Percentiles rank a stretch among this genome's conserved stretches.
Evolutionary conservation across 495 filamentous ascomycete species (phyloP).

Genomic region (Talaromyces wortmannii): DNA sequence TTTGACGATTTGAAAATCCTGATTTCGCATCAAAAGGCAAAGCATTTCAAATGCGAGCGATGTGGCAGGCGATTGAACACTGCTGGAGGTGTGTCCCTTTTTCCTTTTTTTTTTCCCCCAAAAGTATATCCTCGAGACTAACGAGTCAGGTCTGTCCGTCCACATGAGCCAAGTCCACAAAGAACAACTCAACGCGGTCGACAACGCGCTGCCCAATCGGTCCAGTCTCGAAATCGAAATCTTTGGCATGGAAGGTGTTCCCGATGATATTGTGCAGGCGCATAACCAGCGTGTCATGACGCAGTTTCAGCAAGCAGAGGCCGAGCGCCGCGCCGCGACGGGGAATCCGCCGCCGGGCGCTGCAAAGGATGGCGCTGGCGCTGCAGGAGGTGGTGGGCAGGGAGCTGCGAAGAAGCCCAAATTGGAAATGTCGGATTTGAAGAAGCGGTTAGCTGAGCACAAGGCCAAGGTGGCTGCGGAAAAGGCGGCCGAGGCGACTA

Average conservation of each 20-base stretch:
- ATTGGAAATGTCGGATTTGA: slow-evolving; percentile 69
- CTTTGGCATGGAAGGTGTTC: slow-evolving; percentile 97
- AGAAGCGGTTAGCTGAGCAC: slow-evolving; percentile 75
- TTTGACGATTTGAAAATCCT: slow-evolving; percentile 96
- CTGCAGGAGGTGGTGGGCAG: slow-evolving; percentile 17
- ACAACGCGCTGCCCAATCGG: slow-evolving; percentile 84
- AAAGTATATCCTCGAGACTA: too few relatives aligned
- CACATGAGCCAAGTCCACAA: slow-evolving; percentile 99
- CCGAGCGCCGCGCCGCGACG: slow-evolving; percentile 70
- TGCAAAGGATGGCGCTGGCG: slow-evolving; percentile 39
- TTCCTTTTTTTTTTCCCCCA: background rate
- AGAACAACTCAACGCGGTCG: slow-evolving; percentile 74
- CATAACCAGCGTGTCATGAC: slow-evolving; percentile 81
- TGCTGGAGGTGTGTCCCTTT: slow-evolving; percentile 66
- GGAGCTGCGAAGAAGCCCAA: slow-evolving; percentile 64
- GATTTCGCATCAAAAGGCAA: slow-evolving; percentile 94
- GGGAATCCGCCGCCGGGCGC: slow-evolving; percentile 73
- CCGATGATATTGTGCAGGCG: slow-evolving; percentile 70
- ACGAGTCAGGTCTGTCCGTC: slow-evolving; percentile 68
- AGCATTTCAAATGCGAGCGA: slow-evolving; percentile 94
- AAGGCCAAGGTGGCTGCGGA: slow-evolving; percentile 61
- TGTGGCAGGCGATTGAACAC: slow-evolving; percentile 87
- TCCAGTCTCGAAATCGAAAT: slow-evolving; percentile 85
- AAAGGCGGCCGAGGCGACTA: slow-evolving; percentile 36
- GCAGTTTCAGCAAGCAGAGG: slow-evolving; percentile 78